A percentile compares a stretch with the other conserved stretches of the same genome.
phyloP scores from a whole-genome alignment of 495 filamentous ascomycete genomes.

The Parathielavia hyrcaniae region DNA sequence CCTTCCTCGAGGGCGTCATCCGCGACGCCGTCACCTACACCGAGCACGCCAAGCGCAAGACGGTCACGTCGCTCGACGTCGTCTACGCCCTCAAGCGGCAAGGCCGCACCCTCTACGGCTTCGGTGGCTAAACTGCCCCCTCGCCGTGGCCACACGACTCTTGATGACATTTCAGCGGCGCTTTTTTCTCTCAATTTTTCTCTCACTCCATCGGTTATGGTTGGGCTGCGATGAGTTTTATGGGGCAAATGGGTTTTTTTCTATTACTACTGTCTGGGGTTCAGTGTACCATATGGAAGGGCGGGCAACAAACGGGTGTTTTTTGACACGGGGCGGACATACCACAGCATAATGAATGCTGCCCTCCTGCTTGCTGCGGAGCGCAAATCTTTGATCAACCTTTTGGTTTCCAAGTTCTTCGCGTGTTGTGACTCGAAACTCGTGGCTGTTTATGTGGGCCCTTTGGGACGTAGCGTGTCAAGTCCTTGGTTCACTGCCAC shows the following conservation, averaged over 20 bases:
- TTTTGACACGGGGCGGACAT: conserved; percentile 19
- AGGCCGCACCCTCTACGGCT: conserved; percentile 93
- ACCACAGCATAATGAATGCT: conserved; percentile 22
- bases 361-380: conserved; percentile 8
- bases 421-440: background rate
- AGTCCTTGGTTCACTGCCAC: too few species aligned
- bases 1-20: conserved; percentile 99
- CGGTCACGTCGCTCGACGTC: conserved; percentile 88
- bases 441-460: conserved; percentile 3
- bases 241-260: conserved; percentile 24
- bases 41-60: conserved; percentile 97
- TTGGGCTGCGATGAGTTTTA: conserved; percentile 18
- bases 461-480: too few species aligned
- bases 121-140: conserved; percentile 68
- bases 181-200: conserved; percentile 7
- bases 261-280: conserved; percentile 4
- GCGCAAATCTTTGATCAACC: conserved; percentile 18
- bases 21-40: conserved; percentile 98
- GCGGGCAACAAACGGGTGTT: conserved; percentile 18
- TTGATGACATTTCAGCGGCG: conserved; percentile 14
- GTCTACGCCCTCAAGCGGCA: conserved; percentile 92
- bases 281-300: conserved; percentile 20
- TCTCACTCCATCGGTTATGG: conserved; percentile 13
- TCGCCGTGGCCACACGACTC: background rate
- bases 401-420: background rate